Conservation (phyloP, 805 yeast genomes). For the Saccharomyces paradoxus region DNA sequence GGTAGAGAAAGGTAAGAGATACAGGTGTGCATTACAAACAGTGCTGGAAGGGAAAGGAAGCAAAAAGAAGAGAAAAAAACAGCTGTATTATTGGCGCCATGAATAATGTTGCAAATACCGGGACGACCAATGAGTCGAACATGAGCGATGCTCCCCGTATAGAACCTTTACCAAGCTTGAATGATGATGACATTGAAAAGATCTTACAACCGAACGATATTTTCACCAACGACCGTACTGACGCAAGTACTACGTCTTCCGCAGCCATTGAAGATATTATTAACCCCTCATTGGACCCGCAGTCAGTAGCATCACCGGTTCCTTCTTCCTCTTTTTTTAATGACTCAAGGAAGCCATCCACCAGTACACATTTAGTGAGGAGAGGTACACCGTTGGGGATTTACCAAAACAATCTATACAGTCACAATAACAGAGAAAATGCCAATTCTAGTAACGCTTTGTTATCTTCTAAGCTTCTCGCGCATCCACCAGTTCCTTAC, state of each 20-base stretch:
- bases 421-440: neutral
- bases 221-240: conserved; percentile 3
- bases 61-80: neutral
- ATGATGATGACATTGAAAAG: conserved; percentile 24
- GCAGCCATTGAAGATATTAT: conserved; percentile 24
- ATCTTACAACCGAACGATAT: conserved; percentile 14
- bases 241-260: neutral
- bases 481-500: conserved; percentile 6
- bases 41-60: neutral
- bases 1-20: neutral
- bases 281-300: conserved; percentile 21
- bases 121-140: neutral
- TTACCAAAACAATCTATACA: conserved; percentile 2
- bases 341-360: neutral
- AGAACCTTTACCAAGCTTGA: conserved; percentile 9
- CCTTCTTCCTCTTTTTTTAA: neutral
- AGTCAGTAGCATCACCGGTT: conserved; percentile 7
- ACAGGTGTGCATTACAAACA: neutral
- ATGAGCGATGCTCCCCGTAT: neutral
- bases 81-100: neutral
- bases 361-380: conserved; percentile 10
- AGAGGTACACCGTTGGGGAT: conserved; percentile 12
- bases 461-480: conserved; percentile 7
- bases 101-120: neutral
- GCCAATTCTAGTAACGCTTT: neutral